Evolutionary conservation across 2,329 filamentous ascomycete genomes (phyloP), one percentile per base, ranked within the genome.

Genomic region (Fusarium haematococcum): DNA sequence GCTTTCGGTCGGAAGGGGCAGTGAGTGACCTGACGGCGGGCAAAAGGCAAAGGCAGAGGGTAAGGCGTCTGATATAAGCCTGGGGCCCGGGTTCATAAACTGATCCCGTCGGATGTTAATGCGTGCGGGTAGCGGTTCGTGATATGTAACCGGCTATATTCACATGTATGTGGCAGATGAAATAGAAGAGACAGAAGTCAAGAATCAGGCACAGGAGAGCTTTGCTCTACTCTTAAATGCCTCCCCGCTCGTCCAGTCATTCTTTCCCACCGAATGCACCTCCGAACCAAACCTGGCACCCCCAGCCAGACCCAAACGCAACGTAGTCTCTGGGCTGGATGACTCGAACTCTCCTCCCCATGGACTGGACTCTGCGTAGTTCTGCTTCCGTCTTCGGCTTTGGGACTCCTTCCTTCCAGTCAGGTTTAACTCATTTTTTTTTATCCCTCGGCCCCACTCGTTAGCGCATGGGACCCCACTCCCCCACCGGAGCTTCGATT

Each of bases 351-450:
- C 58, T 43, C 58, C 20, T 23, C 30, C 50, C 50, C 45, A 39
- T 66, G 27, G 43, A 35, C 57, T 45, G 59, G 41, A 54, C 48
- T 52, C 43, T 27, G 45, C 45, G 48, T 30, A 52, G 48, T 54
- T 54, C 27, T 54, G 48, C 48, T 74, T 78, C 76, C 76, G 76
- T 75, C 75, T 78, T 78, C 76, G 76, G 76, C 76, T 70, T 43
- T 64, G 32, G 27, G 39, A 45, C 43, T 43, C 48, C 23, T 64
- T 33, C 16, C 39, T 65, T 61, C 50, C 23, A 23, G 54, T 50
- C 54, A 60, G 41, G 39, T 23, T 37, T 59, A 45, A 43, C 25
- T 63, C 45, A 27, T 35, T 52, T 35, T 52, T 30, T 62, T 58
- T 48, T 58, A 48, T 37, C 33, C 33, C 43, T 60, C 41, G 32